phyloP scores from a whole-genome alignment of 1,284 basidiomycete genomes.

The Ganoderma multipileum region DNA sequence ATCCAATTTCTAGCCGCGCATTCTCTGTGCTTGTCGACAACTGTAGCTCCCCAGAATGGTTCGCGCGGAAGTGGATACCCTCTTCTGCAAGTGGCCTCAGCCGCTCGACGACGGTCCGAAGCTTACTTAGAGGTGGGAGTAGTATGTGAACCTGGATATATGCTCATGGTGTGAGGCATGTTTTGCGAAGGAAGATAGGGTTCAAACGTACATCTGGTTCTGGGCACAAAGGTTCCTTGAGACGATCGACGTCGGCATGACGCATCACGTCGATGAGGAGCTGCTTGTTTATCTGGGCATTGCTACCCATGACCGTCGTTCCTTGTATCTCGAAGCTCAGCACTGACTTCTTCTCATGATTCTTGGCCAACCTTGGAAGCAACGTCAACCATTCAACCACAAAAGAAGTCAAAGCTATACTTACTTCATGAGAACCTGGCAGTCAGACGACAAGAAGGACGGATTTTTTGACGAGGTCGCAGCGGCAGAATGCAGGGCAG shows the following conservation, averaged over 20 bases:
- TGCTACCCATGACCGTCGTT: constrained; percentile 58
- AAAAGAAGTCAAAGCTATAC: background rate
- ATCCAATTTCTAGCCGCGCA: constrained; percentile 81
- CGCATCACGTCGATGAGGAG: constrained; percentile 82
- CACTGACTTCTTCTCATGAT: constrained; percentile 75
- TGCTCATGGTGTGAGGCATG: background rate
- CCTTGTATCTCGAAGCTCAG: constrained; percentile 77
- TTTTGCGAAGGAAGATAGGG: background rate
- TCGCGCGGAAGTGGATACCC: constrained; percentile 76
- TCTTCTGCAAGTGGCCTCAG: constrained; percentile 74
- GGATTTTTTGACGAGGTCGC: constrained; percentile 29
- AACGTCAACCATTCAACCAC: background rate
- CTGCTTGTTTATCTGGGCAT: constrained; percentile 71
- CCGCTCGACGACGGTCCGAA: constrained; percentile 82
- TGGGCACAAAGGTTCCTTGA: constrained; percentile 87
- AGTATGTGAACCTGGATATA: constrained; percentile 77
- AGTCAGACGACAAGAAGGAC: constrained; percentile 31
- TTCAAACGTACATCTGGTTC: constrained; percentile 78
- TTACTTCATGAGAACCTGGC: constrained; percentile 75
- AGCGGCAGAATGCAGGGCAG: constrained; percentile 71
- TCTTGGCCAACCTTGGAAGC: constrained; percentile 69
- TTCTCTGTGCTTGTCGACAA: constrained; percentile 74
- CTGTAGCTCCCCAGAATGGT: constrained; percentile 66
- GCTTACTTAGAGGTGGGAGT: constrained; percentile 78
- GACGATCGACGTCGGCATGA: constrained; percentile 70